A percentile compares a stretch with the other conserved stretches of the same genome.
These are phyloP conservation scores for Gossypium laxum DNA, from an alignment of 441 rosid species.

Conservation along the genomic window DNA sequence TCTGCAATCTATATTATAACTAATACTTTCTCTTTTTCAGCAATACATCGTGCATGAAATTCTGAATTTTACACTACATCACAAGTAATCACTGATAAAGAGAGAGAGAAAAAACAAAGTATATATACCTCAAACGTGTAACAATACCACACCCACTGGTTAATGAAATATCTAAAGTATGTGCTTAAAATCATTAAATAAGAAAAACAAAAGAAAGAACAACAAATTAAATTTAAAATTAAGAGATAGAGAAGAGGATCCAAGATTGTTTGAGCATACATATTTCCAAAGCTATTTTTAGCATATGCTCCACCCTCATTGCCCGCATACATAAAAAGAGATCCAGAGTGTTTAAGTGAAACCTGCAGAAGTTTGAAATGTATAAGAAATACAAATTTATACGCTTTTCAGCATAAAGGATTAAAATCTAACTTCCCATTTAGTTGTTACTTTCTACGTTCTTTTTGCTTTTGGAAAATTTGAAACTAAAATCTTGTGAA, in stretches of 20 bases:
- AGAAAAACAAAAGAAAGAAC: neutral
- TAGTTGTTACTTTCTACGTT: neutral
- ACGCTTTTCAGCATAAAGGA: neutral
- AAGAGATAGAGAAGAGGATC: neutral
- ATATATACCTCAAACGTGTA: neutral
- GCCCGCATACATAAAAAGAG: conserved; percentile 96
- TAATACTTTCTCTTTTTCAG: neutral
- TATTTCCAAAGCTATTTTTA: conserved; percentile 91
- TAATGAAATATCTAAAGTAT: neutral
- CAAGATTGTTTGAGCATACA: conserved; percentile 35
- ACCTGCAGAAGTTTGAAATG: conserved; percentile 42
- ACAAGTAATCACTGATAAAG: neutral
- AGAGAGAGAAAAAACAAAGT: neutral
- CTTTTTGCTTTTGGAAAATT: neutral
- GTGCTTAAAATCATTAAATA: neutral
- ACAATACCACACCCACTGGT: neutral
- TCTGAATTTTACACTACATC: neutral
- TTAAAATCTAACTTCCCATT: neutral
- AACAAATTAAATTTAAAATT: neutral
- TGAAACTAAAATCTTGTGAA: neutral
- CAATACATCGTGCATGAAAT: neutral
- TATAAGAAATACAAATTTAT: conserved; percentile 11
- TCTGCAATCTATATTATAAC: neutral
- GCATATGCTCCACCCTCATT: conserved; percentile 90
- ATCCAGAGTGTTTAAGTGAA: conserved; percentile 89